phyloP scores from a whole-genome alignment of 2,329 filamentous ascomycete genomes.

The Botrytis elliptica region DNA sequence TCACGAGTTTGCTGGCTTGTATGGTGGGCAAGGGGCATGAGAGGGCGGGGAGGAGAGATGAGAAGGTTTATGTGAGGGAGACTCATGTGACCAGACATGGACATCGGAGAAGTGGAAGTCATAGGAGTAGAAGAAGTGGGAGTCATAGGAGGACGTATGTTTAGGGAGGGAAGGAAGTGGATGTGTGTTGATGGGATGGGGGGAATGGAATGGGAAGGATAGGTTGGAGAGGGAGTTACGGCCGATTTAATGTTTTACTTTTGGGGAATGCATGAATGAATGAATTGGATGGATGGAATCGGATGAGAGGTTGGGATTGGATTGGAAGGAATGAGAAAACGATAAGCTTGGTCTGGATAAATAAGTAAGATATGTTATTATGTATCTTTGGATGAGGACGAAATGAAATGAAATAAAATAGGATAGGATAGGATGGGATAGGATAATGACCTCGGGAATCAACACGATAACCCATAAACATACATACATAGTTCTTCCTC shows the following conservation, averaged over 20 bases:
- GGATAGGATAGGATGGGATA: not conserved
- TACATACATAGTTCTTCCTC: not conserved
- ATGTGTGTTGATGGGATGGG: not conserved
- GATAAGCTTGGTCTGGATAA: not conserved
- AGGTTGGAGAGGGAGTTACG: not conserved
- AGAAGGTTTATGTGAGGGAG: conserved; percentile 34
- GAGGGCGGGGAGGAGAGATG: not conserved
- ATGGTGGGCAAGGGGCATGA: conserved; percentile 28
- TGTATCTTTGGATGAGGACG: not conserved
- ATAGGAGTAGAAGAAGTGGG: conserved; percentile 36
- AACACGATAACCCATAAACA: not conserved
- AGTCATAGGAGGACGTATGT: conserved; percentile 36
- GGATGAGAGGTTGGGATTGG: not conserved
- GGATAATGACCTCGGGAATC: not conserved
- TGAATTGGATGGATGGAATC: not conserved
- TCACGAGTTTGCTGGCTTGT: conserved; percentile 70
- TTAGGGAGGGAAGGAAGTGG: conserved; percentile 17
- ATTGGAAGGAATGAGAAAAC: not conserved
- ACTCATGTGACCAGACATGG: conserved; percentile 36
- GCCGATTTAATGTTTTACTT: not conserved
- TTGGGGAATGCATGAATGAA: not conserved
- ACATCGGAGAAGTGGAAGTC: conserved; percentile 35
- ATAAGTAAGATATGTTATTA: not conserved
- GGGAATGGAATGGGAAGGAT: not conserved
- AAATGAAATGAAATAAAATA: not conserved